A percentile compares a stretch with the other conserved stretches of the same genome.
These are phyloP conservation scores for Coemansia sp. DNA, from an alignment of 192 early-diverging fungal species.

Conservation along the genomic window DNA sequence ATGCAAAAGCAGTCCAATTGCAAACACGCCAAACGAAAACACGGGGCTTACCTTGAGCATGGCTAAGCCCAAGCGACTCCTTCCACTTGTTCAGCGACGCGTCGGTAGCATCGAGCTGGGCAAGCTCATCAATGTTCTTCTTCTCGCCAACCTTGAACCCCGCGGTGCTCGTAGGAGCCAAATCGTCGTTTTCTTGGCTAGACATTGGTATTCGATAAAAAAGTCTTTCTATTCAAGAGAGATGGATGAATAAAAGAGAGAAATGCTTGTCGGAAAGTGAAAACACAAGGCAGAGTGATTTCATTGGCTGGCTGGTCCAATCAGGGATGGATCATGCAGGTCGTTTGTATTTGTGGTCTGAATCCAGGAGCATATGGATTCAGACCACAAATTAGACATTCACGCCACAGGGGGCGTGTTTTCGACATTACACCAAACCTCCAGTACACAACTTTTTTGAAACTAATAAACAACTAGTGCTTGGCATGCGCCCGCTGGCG, in stretches of 20 bases:
- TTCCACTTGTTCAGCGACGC: constrained; percentile 98
- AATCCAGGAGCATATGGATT: no score
- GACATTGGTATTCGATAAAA: constrained; percentile 24
- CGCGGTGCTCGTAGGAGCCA: constrained; percentile 71
- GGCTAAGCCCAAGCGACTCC: constrained; percentile 80
- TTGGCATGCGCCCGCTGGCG: constrained; percentile 53
- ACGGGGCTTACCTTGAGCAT: constrained; percentile 52
- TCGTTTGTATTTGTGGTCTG: no score
- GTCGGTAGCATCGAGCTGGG: constrained; percentile 83
- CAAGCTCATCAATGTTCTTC: constrained; percentile 85
- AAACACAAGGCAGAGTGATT: constrained; percentile 7
- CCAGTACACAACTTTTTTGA: background rate
- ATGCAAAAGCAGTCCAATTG: background rate
- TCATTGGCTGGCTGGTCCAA: constrained; percentile 6
- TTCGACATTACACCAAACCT: no score
- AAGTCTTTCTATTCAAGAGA: background rate
- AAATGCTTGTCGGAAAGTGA: background rate
- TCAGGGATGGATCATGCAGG: background rate
- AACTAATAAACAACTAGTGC: constrained; percentile 25
- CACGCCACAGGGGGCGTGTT: no score
- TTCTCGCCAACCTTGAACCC: constrained; percentile 92
- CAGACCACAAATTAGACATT: no score
- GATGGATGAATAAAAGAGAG: background rate
- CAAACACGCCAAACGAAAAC: background rate
- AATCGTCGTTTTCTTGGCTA: constrained; percentile 50